Evolutionary conservation across 1,284 basidiomycete genomes (phyloP), one percentile per base, ranked within the genome.

Genomic region (Xerocomus cyaneibrunnescens): DNA sequence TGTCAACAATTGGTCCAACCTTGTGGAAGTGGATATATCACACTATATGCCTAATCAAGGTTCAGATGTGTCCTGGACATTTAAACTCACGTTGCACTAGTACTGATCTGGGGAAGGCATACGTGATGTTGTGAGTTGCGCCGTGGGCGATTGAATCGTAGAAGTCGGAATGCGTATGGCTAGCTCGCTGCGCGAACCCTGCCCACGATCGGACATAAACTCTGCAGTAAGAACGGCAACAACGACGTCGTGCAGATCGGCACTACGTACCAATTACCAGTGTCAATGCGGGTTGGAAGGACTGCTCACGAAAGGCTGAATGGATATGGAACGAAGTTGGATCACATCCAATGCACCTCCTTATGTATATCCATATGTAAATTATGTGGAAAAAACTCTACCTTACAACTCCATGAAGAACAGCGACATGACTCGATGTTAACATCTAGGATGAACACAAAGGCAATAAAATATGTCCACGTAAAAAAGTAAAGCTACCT

Each of bases 391-490:
- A 54, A 32, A 17, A 44, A 43, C 22, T 48, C 51, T 67, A 55
- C 38, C 47, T 57, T 57, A 63, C 53, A 55, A 52, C 31, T 28
- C 34, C 47, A 56, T 57, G 35, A 59, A 57, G 51, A 61, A 51
- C 46, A 56, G 49, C 27, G 50, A 55, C 37, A 43, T 52, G 52
- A 48, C 31, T 44, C 48, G 45, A 51, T 25, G 35, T 61, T 36
- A 52, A 52, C 44, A 49, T 66, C 57, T 57, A 41, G 37, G 43
- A 52, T 48, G 55, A 55, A 45, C 55, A 64, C 55, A 46, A 53
- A 42, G 54, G 48, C 51, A 54, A 70, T 69, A 69, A 68, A 63
- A 54, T 59, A 65, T 45, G 31, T 47, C 50, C 62, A 56, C 54
- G 51, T 59, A 66, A 55, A 51, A 56, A 52, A 45, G 28, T 10